These are phyloP conservation scores for Parasitella parasitica DNA, from an alignment of 371 early-diverging fungal species.

Conservation along the genomic window DNA sequence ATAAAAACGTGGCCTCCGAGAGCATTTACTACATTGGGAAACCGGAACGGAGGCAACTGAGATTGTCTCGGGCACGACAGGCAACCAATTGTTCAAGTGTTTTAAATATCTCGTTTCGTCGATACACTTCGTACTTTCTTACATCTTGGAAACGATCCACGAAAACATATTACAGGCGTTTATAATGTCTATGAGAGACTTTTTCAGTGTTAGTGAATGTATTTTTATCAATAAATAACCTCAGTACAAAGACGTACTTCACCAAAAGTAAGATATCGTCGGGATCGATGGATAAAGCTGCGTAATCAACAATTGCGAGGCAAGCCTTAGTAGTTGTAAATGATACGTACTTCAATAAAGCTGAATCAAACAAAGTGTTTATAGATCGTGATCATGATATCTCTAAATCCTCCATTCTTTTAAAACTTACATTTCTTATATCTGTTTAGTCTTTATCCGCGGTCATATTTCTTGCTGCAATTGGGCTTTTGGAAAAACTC, in stretches of 20 bases:
- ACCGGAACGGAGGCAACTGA: too few species aligned
- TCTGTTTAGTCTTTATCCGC: slow-evolving; percentile 7
- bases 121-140: slow-evolving; percentile 14
- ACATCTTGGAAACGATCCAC: slow-evolving; percentile 19
- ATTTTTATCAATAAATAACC: slow-evolving; percentile 9
- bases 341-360: slow-evolving; percentile 7
- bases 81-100: too few species aligned
- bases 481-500: slow-evolving; percentile 4
- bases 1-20: too few species aligned
- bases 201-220: slow-evolving; percentile 1
- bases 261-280: slow-evolving; percentile 17
- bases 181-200: slow-evolving; percentile 15
- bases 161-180: slow-evolving; percentile 14
- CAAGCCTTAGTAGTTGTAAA: slow-evolving; percentile 13
- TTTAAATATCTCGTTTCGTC: too few species aligned
- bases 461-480: slow-evolving; percentile 7
- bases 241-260: slow-evolving; percentile 9
- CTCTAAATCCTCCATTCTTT: too few species aligned
- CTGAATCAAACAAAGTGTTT: slow-evolving; percentile 1
- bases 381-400: slow-evolving; percentile 6
- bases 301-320: slow-evolving; percentile 17
- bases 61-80: too few species aligned
- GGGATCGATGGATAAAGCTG: slow-evolving; percentile 14
- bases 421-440: too few species aligned
- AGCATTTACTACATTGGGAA: too few species aligned